Percentiles rank a stretch among this genome's conserved stretches.
Evolutionary conservation across 306 rosid species (phyloP).

Genomic region (Mucuna pruriens): DNA sequence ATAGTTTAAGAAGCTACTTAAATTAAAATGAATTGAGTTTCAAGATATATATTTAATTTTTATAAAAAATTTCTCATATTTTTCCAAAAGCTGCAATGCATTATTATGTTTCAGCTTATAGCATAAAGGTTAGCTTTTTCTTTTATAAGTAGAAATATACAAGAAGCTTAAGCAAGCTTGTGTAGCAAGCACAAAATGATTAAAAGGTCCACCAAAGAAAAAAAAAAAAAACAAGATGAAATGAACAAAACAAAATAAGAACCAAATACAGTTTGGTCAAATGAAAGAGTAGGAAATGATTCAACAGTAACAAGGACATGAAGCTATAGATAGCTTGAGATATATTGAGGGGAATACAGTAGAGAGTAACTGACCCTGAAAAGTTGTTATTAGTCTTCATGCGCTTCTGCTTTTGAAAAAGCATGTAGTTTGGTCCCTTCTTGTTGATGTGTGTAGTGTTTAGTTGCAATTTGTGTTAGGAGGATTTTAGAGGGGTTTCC

Average conservation of each 20-base stretch:
- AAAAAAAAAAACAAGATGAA: background rate
- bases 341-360: background rate
- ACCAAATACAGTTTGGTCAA: background rate
- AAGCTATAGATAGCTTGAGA: background rate
- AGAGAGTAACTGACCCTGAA: slow-evolving; percentile 46
- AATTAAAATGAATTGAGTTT: too few relatives aligned
- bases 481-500: slow-evolving; percentile 44
- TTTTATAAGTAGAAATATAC: background rate
- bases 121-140: too few relatives aligned
- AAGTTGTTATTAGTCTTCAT: slow-evolving; percentile 44
- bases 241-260: background rate
- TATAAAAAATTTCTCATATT: too few relatives aligned
- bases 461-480: background rate
- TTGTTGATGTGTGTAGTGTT: background rate
- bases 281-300: slow-evolving; percentile 3
- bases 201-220: background rate
- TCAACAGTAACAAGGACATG: background rate
- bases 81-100: too few relatives aligned
- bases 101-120: too few relatives aligned
- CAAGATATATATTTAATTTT: too few relatives aligned
- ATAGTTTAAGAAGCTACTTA: too few relatives aligned
- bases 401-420: slow-evolving; percentile 26
- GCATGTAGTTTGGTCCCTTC: background rate
- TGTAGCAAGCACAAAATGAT: background rate
- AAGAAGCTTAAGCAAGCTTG: slow-evolving; percentile 22